phyloP scores from a whole-genome alignment of 2,329 filamentous ascomycete genomes.

The Ceratocystis lukuohia region DNA sequence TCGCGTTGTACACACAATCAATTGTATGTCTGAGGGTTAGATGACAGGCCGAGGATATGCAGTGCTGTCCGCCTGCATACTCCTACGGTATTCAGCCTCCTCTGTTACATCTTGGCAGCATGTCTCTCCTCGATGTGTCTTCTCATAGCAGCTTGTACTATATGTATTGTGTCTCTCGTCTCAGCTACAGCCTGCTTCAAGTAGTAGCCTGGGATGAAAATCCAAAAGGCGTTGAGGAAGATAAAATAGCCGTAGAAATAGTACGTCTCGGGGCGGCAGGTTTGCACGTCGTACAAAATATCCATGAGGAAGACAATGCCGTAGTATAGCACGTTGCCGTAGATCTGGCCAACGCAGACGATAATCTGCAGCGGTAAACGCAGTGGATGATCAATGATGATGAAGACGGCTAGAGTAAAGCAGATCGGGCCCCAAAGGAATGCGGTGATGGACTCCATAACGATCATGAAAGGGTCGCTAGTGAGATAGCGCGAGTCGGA shows the following conservation, averaged over 20 bases:
- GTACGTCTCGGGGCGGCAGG: slow-evolving; percentile 37
- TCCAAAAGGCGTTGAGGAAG: slow-evolving; percentile 40
- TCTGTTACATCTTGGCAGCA: not conserved
- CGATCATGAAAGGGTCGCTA: slow-evolving; percentile 39
- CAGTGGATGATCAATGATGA: slow-evolving; percentile 32
- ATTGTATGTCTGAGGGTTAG: too few relatives aligned
- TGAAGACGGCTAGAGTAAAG: slow-evolving; percentile 33
- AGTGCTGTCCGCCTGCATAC: too few relatives aligned
- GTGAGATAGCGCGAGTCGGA: slow-evolving; percentile 44
- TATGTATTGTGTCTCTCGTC: slow-evolving; percentile 18
- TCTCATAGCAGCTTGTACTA: slow-evolving; percentile 12
- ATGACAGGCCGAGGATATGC: too few relatives aligned
- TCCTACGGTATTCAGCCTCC: not conserved
- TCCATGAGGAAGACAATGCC: slow-evolving; percentile 34
- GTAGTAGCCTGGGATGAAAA: slow-evolving; percentile 33
- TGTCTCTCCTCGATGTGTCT: not conserved
- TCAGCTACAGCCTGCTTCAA: slow-evolving; percentile 25
- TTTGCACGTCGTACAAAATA: slow-evolving; percentile 28
- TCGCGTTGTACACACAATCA: too few relatives aligned
- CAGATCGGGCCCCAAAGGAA: slow-evolving; percentile 41
- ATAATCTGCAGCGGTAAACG: slow-evolving; percentile 37
- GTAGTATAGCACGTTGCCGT: slow-evolving; percentile 41
- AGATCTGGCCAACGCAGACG: slow-evolving; percentile 36
- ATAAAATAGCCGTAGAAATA: slow-evolving; percentile 44
- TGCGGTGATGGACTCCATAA: slow-evolving; percentile 42